A percentile compares a stretch with the other conserved stretches of the same genome.
Evolutionary conservation across 495 filamentous ascomycete species (phyloP).

Genomic region (Pseudevernia furfuracea): DNA sequence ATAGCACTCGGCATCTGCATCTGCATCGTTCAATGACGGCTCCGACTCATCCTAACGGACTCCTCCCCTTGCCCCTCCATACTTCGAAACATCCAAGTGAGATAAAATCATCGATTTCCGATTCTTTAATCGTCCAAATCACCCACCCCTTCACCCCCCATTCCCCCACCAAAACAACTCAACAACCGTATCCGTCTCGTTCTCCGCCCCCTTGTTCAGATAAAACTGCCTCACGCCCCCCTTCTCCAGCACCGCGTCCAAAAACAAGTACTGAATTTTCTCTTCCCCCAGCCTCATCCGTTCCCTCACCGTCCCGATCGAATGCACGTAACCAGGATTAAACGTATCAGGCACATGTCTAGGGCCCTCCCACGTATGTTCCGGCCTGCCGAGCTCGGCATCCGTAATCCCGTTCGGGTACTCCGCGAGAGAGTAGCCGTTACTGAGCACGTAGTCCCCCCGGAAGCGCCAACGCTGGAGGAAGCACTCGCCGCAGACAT

Average conservation of each 20-base stretch:
- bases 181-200: not conserved
- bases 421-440: conserved; percentile 48
- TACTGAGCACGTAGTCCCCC: conserved; percentile 50
- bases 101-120: too few species aligned
- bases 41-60: too few species aligned
- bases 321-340: conserved; percentile 19
- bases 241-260: conserved; percentile 12
- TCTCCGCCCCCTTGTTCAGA: not conserved
- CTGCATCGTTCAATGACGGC: too few species aligned
- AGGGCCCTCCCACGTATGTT: conserved; percentile 40
- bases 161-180: not conserved
- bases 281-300: conserved; percentile 14
- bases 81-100: too few species aligned
- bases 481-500: conserved; percentile 51
- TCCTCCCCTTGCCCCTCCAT: too few species aligned
- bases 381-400: conserved; percentile 32
- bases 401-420: conserved; percentile 35
- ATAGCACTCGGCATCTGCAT: too few species aligned
- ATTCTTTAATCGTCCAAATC: too few species aligned
- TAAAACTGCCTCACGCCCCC: conserved; percentile 17
- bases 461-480: conserved; percentile 50
- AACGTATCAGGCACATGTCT: conserved; percentile 12
- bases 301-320: conserved; percentile 12
- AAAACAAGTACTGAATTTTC: conserved; percentile 20
- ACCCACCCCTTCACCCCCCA: not conserved